phyloP scores from a whole-genome alignment of 139 green algal genomes.

The Chlamydomonas sp. region DNA sequence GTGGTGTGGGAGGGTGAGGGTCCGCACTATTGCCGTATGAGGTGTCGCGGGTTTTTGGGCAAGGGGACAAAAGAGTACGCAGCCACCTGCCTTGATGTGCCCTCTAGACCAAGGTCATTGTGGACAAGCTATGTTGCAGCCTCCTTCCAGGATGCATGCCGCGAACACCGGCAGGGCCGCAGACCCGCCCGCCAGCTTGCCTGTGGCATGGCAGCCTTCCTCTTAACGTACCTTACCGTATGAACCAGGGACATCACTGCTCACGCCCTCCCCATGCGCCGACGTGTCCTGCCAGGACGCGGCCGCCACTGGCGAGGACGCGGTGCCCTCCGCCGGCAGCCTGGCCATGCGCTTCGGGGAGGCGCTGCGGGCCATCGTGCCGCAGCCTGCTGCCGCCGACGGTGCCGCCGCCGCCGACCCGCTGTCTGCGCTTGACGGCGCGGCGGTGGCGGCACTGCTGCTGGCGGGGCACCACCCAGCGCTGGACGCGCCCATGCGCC shows the following conservation, averaged over 20 bases:
- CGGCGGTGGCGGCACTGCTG: conserved; percentile 56
- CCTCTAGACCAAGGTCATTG: too few species aligned
- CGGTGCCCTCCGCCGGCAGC: conserved; percentile 5
- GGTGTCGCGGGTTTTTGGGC: not conserved
- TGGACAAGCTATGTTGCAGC: too few species aligned
- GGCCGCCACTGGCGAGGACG: conserved; percentile 36
- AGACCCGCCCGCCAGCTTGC: too few species aligned
- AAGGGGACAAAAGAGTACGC: too few species aligned
- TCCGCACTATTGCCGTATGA: not conserved
- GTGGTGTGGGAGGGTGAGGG: not conserved
- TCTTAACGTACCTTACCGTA: too few species aligned
- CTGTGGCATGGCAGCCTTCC: too few species aligned
- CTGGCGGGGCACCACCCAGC: conserved; percentile 77
- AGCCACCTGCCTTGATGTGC: too few species aligned
- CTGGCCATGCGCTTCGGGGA: conserved; percentile 33
- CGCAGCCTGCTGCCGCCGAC: not conserved
- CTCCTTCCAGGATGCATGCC: too few species aligned
- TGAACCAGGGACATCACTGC: too few species aligned
- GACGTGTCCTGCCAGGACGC: conserved; percentile 18
- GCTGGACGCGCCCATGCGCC: conserved; percentile 15
- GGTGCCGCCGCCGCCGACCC: not conserved
- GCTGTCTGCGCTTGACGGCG: conserved; percentile 18
- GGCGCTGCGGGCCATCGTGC: conserved; percentile 17
- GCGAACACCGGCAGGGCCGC: too few species aligned
- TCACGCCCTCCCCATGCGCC: too few species aligned